Conservation (phyloP, 306 rosid genomes). For the Coriaria nepalensis region DNA sequence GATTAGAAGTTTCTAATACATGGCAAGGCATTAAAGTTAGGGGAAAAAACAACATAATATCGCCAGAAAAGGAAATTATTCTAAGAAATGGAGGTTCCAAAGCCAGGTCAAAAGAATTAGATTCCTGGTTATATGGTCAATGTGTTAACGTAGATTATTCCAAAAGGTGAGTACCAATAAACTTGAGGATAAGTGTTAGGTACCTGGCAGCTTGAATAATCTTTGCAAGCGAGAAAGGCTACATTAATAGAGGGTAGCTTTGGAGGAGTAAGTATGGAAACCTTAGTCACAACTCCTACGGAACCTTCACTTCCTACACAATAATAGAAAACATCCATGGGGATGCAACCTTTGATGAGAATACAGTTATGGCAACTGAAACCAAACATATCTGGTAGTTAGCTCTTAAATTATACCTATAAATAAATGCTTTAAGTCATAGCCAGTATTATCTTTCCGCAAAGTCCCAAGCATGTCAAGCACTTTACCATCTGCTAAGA, state of each 20-base stretch:
- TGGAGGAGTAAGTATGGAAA: conserved; percentile 87
- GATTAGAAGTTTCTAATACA: conserved; percentile 60
- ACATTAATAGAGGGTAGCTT: conserved; percentile 63
- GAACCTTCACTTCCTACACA: conserved; percentile 99
- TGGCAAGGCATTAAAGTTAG: conserved; percentile 15
- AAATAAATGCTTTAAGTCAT: conserved; percentile 84
- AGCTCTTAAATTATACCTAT: conserved; percentile 60
- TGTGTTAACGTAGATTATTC: neutral
- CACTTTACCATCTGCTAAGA: conserved; percentile 81
- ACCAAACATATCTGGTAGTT: conserved; percentile 5
- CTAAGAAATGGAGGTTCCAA: conserved; percentile 11
- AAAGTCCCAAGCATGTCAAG: conserved; percentile 85
- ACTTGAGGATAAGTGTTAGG: conserved; percentile 1
- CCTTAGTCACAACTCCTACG: conserved; percentile 86
- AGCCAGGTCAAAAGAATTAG: conserved; percentile 2
- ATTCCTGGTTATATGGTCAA: neutral
- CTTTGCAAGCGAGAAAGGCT: conserved; percentile 80
- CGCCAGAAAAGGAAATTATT: conserved; percentile 6
- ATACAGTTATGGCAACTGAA: conserved; percentile 9
- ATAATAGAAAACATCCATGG: conserved; percentile 12
- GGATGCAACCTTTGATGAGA: conserved; percentile 8
- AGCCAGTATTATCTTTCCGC: conserved; percentile 96
- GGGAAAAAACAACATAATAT: neutral
- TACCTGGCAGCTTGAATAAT: conserved; percentile 80
- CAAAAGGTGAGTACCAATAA: neutral